Evolutionary conservation across 371 early-diverging fungal genomes (phyloP).

Genomic region (Mucor ambiguus): DNA sequence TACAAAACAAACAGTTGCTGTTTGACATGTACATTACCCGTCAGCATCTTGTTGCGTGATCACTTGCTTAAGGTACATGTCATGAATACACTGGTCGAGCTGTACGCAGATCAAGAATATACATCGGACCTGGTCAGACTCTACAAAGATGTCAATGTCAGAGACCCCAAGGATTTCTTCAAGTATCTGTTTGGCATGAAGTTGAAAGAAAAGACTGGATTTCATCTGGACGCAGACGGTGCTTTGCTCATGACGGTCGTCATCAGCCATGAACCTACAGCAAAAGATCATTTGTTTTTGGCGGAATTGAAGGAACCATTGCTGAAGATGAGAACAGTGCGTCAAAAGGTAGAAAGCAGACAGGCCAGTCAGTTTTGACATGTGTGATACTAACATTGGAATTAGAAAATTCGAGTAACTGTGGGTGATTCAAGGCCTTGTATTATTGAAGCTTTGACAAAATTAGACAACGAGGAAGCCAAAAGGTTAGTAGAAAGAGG

Average conservation of each 20-base stretch:
- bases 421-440: conserved; percentile 62
- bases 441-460: conserved; percentile 57
- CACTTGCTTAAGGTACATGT: conserved; percentile 45
- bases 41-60: conserved; percentile 53
- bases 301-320: conserved; percentile 60
- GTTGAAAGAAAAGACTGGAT: conserved; percentile 29
- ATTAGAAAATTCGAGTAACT: conserved; percentile 42
- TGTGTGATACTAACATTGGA: background rate
- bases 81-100: background rate
- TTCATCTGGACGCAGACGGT: conserved; percentile 26
- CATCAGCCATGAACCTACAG: conserved; percentile 60
- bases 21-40: conserved; percentile 56
- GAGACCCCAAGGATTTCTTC: conserved; percentile 57
- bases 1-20: conserved; percentile 43
- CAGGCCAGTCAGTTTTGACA: background rate
- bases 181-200: conserved; percentile 43
- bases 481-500: conserved; percentile 30
- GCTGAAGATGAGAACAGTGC: conserved; percentile 56
- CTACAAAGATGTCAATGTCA: conserved; percentile 14
- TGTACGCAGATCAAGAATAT: conserved; percentile 1
- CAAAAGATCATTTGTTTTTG: conserved; percentile 67
- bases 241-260: conserved; percentile 62
- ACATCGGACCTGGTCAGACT: background rate
- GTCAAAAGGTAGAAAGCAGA: conserved; percentile 50
- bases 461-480: conserved; percentile 55